phyloP scores from a whole-genome alignment of 2,329 filamentous ascomycete genomes.

The Emmonsiellopsis sp. region DNA sequence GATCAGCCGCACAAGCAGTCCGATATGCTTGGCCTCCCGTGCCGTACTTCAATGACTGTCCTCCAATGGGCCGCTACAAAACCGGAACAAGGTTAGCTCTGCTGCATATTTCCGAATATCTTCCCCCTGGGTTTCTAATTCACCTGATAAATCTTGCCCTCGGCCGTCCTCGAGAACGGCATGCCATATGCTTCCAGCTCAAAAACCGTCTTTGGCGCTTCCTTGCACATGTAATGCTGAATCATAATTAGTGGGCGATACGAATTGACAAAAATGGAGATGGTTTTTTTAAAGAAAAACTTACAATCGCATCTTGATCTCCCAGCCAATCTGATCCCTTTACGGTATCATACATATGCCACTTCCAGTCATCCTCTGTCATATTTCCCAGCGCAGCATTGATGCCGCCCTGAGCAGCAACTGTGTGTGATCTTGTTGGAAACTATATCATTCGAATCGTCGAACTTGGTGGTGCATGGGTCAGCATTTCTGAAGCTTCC shows the following conservation, averaged over 20 bases:
- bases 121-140: neutral
- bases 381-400: slow-evolving; percentile 49
- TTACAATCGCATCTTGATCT: slow-evolving; percentile 79
- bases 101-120: neutral
- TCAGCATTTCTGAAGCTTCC: neutral
- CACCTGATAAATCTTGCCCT: slow-evolving; percentile 44
- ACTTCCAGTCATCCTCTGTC: slow-evolving; percentile 97
- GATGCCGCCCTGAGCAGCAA: slow-evolving; percentile 45
- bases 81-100: slow-evolving; percentile 26
- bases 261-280: neutral
- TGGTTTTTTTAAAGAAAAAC: neutral
- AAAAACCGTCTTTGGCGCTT: slow-evolving; percentile 82
- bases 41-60: slow-evolving; percentile 76
- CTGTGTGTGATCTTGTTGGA: slow-evolving; percentile 15
- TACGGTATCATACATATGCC: slow-evolving; percentile 99
- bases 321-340: slow-evolving; percentile 97
- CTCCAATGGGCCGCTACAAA: slow-evolving; percentile 86
- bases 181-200: slow-evolving; percentile 97
- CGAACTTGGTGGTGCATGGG: neutral
- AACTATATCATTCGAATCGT: slow-evolving; percentile 8
- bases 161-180: slow-evolving; percentile 84
- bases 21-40: slow-evolving; percentile 88
- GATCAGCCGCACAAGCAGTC: slow-evolving; percentile 70
- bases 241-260: neutral
- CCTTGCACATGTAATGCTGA: slow-evolving; percentile 90